A percentile compares a stretch with the other conserved stretches of the same genome.
Evolutionary conservation across 225 moss, liverwort and hornwort genomes (phyloP).

Genomic region (Asterella californica): DNA sequence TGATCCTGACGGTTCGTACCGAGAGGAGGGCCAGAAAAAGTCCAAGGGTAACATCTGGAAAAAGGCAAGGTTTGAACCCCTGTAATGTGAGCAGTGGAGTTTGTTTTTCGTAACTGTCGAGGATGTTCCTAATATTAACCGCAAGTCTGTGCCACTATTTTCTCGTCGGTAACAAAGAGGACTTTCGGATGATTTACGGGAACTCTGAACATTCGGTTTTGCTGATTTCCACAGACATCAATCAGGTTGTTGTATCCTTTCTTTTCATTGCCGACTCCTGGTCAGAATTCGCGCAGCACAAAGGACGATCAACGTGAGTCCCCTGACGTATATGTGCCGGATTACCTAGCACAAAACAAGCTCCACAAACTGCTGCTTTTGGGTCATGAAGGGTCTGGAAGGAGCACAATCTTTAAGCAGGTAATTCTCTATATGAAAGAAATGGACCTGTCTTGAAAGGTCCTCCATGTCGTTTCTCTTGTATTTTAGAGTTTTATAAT

Average conservation of each 20-base stretch:
- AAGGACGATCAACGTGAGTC: slow-evolving; percentile 42
- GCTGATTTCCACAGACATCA: slow-evolving; percentile 57
- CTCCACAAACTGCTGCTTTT: slow-evolving; percentile 88
- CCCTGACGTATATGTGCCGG: slow-evolving; percentile 52
- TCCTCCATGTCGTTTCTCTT: too few relatives aligned
- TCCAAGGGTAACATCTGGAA: slow-evolving; percentile 96
- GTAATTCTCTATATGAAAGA: slow-evolving; percentile 27
- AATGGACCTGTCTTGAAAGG: background rate
- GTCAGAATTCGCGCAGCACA: slow-evolving; percentile 43
- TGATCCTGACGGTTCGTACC: slow-evolving; percentile 78
- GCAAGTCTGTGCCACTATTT: background rate
- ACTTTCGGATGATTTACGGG: background rate
- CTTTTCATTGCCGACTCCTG: slow-evolving; percentile 90
- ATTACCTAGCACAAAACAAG: slow-evolving; percentile 59
- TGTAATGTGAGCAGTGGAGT: background rate
- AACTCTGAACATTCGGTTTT: background rate
- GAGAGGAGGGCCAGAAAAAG: slow-evolving; percentile 80
- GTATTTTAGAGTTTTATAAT: too few relatives aligned
- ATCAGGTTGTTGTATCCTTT: slow-evolving; percentile 90
- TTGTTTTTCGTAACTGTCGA: too few relatives aligned
- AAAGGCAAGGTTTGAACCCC: slow-evolving; percentile 49
- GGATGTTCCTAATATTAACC: background rate
- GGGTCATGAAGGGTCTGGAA: slow-evolving; percentile 90
- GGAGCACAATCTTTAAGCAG: slow-evolving; percentile 98
- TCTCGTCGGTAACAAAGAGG: background rate